Percentiles rank a stretch among this genome's conserved stretches.
phyloP scores from a whole-genome alignment of 345 rosid genomes.

The Mangifera indica region DNA sequence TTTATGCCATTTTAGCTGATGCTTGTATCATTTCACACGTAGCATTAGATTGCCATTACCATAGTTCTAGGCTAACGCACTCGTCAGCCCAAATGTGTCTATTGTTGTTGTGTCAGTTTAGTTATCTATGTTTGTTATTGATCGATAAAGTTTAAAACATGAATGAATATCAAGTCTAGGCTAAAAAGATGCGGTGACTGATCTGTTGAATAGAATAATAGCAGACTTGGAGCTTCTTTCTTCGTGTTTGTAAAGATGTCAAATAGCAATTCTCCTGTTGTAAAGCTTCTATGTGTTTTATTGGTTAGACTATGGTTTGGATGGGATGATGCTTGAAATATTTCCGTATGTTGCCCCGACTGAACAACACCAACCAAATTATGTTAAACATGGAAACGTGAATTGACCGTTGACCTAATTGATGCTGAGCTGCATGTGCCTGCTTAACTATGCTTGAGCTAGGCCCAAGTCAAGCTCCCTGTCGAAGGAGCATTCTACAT shows the following conservation, averaged over 20 bases:
- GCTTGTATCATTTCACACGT: conserved; percentile 11
- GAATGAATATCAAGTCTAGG: neutral
- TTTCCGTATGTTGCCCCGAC: no score
- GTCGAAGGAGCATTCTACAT: neutral
- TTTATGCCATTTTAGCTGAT: conserved; percentile 37
- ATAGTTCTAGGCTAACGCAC: neutral
- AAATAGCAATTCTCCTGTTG: neutral
- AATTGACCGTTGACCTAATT: conserved; percentile 12
- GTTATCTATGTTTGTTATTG: neutral
- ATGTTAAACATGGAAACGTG: neutral
- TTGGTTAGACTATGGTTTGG: no score
- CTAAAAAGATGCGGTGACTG: neutral
- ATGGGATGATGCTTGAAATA: neutral
- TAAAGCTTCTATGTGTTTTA: neutral
- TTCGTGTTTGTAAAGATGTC: neutral
- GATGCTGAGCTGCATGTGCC: neutral
- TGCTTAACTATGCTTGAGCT: neutral
- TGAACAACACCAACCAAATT: conserved; percentile 15
- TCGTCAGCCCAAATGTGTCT: neutral
- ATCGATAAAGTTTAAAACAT: neutral
- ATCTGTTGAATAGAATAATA: conserved; percentile 1
- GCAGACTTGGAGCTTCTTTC: neutral
- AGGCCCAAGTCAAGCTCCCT: neutral
- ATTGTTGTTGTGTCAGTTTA: neutral
- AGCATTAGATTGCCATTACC: neutral